Conservation (phyloP, 2,329 filamentous ascomycete species). For the Alternaria sp. region DNA sequence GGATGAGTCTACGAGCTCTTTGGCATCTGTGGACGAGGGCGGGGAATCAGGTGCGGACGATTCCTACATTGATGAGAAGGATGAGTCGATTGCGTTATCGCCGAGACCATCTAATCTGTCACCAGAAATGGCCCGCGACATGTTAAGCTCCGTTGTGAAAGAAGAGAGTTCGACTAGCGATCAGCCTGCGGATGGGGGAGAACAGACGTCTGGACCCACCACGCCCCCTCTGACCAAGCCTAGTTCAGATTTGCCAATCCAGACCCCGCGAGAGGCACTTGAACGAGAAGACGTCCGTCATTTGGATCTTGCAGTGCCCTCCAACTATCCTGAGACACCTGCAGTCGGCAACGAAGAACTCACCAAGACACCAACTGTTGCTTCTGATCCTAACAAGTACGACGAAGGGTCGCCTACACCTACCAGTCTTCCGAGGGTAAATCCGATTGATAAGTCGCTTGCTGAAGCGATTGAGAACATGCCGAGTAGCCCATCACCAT, state of each 20-base stretch:
- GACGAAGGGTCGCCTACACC: conserved; percentile 41
- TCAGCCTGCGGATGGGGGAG: conserved; percentile 10
- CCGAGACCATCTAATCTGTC: conserved; percentile 55
- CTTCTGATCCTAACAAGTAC: conserved; percentile 22
- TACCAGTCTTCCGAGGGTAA: conserved; percentile 36
- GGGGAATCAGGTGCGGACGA: conserved; percentile 54
- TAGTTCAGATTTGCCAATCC: conserved; percentile 28
- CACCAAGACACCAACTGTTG: conserved; percentile 35
- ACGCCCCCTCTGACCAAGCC: conserved; percentile 16
- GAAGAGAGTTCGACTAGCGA: conserved; percentile 58
- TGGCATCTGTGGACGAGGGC: conserved; percentile 72
- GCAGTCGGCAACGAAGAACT: conserved; percentile 27
- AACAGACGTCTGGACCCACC: conserved; percentile 7
- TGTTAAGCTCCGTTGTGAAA: conserved; percentile 69
- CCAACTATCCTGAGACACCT: conserved; percentile 42
- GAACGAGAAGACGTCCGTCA: conserved; percentile 65
- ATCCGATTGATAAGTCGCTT: conserved; percentile 43
- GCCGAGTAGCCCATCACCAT: conserved; percentile 36
- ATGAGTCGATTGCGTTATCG: conserved; percentile 34
- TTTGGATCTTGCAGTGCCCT: conserved; percentile 65
- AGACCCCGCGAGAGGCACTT: conserved; percentile 43
- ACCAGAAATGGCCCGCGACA: conserved; percentile 68
- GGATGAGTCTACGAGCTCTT: conserved; percentile 78
- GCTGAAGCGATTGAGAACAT: conserved; percentile 46
- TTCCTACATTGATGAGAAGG: conserved; percentile 38